These are phyloP conservation scores for Aleurites moluccanus DNA, from an alignment of 441 rosid genomes.

Conservation along the genomic window DNA sequence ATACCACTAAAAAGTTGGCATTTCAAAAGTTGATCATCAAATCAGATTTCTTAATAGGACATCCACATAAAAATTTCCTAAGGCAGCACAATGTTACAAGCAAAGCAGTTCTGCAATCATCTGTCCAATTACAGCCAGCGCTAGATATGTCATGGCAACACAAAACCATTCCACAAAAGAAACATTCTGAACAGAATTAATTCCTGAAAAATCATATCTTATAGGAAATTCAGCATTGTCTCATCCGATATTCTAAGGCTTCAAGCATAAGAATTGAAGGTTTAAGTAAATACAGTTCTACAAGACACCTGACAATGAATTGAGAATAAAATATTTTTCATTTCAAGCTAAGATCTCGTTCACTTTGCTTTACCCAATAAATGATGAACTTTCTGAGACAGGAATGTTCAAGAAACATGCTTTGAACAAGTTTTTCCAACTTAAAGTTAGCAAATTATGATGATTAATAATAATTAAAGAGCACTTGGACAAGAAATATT, in stretches of 20 bases:
- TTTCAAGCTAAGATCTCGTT: not conserved
- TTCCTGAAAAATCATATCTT: not conserved
- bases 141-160: not conserved
- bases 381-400: not conserved
- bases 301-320: not conserved
- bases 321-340: not conserved
- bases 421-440: not conserved
- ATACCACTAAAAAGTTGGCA: too few relatives aligned
- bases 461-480: not conserved
- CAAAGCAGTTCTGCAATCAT: not conserved
- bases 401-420: not conserved
- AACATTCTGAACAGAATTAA: not conserved
- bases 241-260: not conserved
- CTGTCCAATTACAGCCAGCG: not conserved
- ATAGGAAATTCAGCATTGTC: not conserved
- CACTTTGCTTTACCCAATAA: not conserved
- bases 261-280: not conserved
- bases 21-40: too few relatives aligned
- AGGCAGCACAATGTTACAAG: not conserved
- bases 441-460: not conserved
- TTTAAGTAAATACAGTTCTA: not conserved
- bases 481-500: not conserved
- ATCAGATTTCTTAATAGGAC: not conserved
- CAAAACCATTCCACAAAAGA: not conserved
- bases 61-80: too few relatives aligned